Evolutionary conservation across 1,139 yeast genomes (phyloP), one percentile per base, ranked within the genome.

Genomic region (Lodderomyces parapsilosis): DNA sequence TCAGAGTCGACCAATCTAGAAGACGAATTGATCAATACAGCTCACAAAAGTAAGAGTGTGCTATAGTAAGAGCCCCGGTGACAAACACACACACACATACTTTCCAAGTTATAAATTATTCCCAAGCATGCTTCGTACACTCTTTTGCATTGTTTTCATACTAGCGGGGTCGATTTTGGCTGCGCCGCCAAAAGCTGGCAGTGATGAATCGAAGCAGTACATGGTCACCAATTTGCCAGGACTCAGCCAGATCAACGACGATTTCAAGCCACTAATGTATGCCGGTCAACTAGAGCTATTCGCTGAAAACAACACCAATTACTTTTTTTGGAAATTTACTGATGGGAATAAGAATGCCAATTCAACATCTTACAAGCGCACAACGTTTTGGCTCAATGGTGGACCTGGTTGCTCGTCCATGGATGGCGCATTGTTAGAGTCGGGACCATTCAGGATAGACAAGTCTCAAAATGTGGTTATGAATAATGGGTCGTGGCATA

Each of bases 331-430:
- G 97, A 80, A 76, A 56, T 84, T 78, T 40, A 51, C 48, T 14
- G 77, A 72, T 54, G 50, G 58, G 2, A 61, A 71, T 35, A 39
- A 31, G 24, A 19, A 20, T 10, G 18, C 23, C 22, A 35, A 39
- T 86, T 62, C 93, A 0, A 64, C 60, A 39, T 62, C 65, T 33
- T 49, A 52, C 22, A 58, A 58, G 11, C 68, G 78, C 25, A 69
- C 87, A 15, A 71, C 83, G 6, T 74, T 90, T 46, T 93, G 99
- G 99, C 74, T 93, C 24, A 93, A 94, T 62, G 99, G 99, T 36
- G 96, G 96, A 0, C 96, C 96, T 0, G 99, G 99, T 0, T 93
- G 99, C 61, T 89, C 97, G 2, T 89, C 96, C 0, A 82, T 93
- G 94, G 99, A 93, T 63, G 99, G 99, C 2, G 96, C 96, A 0